A percentile compares a stretch with the other conserved stretches of the same genome.
Conservation (phyloP, 495 filamentous ascomycete genomes). For the Annulohypoxylon stygium region DNA sequence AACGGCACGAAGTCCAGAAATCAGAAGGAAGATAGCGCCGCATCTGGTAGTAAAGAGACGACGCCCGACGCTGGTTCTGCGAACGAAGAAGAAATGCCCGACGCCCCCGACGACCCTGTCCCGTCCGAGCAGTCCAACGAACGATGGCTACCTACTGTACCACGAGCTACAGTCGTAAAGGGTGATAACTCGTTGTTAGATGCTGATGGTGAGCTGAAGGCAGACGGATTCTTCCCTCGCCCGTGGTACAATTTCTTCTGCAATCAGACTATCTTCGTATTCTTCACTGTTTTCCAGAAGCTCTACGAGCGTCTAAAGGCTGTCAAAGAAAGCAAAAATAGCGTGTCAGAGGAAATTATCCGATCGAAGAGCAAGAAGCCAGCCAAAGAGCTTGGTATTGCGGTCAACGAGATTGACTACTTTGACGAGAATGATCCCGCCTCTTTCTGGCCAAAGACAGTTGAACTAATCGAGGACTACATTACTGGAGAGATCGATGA, state of each 20-base stretch:
- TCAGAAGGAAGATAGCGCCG: constrained; percentile 79
- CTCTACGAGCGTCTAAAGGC: constrained; percentile 85
- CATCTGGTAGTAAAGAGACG: constrained; percentile 82
- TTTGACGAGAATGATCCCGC: constrained; percentile 59
- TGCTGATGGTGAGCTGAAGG: constrained; percentile 72
- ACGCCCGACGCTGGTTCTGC: constrained; percentile 84
- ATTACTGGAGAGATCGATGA: constrained; percentile 87
- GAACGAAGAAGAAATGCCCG: constrained; percentile 73
- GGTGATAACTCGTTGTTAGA: constrained; percentile 57
- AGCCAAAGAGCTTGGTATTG: constrained; percentile 81
- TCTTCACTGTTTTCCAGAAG: constrained; percentile 91
- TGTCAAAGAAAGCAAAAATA: constrained; percentile 80
- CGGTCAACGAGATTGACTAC: constrained; percentile 64
- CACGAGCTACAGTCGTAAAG: constrained; percentile 62
- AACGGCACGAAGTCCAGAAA: constrained; percentile 69
- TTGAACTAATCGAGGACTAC: constrained; percentile 83
- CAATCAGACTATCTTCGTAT: constrained; percentile 90
- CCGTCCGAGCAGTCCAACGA: constrained; percentile 67
- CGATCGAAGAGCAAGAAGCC: constrained; percentile 78
- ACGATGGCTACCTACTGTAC: constrained; percentile 65
- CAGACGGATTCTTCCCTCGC: constrained; percentile 84
- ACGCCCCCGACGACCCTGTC: constrained; percentile 61
- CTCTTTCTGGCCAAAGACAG: constrained; percentile 65
- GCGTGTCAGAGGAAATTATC: constrained; percentile 77
- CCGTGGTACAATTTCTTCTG: constrained; percentile 86